Evolutionary conservation across 805 yeast genomes (phyloP).

Genomic region (Candida odintsovae): DNA sequence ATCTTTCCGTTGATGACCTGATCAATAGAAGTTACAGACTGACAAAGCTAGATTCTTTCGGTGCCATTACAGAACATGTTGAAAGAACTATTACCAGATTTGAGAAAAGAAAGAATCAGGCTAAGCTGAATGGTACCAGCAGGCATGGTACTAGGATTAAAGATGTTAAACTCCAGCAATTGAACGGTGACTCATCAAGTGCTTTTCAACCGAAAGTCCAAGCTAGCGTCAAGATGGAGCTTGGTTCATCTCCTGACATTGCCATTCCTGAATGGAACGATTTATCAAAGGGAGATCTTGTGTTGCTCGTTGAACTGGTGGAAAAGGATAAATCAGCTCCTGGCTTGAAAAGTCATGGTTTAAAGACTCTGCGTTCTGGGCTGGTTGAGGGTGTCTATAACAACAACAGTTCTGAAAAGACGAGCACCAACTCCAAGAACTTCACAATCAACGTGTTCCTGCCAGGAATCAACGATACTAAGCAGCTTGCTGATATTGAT

Average conservation of each 20-base stretch:
- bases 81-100: constrained; percentile 10
- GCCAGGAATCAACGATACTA: background rate
- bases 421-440: background rate
- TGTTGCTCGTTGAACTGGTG: constrained; percentile 6
- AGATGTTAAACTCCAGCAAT: background rate
- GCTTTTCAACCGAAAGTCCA: background rate
- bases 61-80: constrained; percentile 8
- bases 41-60: constrained; percentile 1
- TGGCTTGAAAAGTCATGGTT: constrained; percentile 7
- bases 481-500: background rate
- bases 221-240: constrained; percentile 2
- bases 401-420: background rate
- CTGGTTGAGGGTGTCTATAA: background rate
- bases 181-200: background rate
- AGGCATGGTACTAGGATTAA: constrained; percentile 12
- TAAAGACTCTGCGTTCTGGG: background rate
- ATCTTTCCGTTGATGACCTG: constrained; percentile 10
- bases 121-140: constrained; percentile 14
- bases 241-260: background rate
- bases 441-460: background rate
- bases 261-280: constrained; percentile 13
- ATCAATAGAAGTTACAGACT: constrained; percentile 5
- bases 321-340: constrained; percentile 5
- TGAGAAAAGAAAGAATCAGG: constrained; percentile 5
- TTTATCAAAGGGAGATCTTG: constrained; percentile 10